Evolutionary conservation across 352 stramenopile species (phyloP), one percentile per base, ranked within the genome.

Genomic region (Peronosclerospora sorghi): DNA sequence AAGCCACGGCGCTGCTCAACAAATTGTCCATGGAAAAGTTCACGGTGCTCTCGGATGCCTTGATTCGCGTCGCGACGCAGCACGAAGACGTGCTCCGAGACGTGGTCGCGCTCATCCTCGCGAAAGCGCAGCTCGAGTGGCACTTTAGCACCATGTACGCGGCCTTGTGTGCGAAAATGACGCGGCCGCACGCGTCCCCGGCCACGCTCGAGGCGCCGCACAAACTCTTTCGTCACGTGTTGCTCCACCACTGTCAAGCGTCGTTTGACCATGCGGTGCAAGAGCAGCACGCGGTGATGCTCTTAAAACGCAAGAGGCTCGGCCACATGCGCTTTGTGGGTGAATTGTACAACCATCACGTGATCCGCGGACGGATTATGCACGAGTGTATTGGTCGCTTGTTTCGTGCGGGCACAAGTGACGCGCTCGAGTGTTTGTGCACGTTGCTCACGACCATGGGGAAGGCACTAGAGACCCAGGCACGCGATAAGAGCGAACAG

Each of bases 21-120:
- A 97, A 98, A 69, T 72, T 98, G 32, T 97, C 88, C 34, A 82
- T 97, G 24, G 96, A 97, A 34, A 98, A 97, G 48, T 97, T 98
- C 41, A 87, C 97, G 44, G 96, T 96, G 53, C 67, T 98, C 20
- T 97, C 85, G 15, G 69, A 88, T 32, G 62, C 85, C 8, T 86
- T 96, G 29, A 87, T n/a, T n/a, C n/a, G n/a, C n/a, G n/a, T n/a
- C n/a, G n/a, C n/a, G n/a, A n/a, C n/a, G n/a, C n/a, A n/a, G n/a
- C n/a, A n/a, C n/a, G n/a, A n/a, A n/a, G n/a, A n/a, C n/a, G n/a
- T n/a, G n/a, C n/a, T n/a, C n/a, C n/a, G n/a, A n/a, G n/a, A n/a
- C n/a, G n/a, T 95, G 28, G 96, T 98, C 45, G 68, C 87, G 19
- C 80, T 96, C 48, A 87, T 98, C 50, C 86, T 98, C 12, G 65